phyloP scores from a whole-genome alignment of 257 asterid species.

The Plectranthus barbatus region DNA sequence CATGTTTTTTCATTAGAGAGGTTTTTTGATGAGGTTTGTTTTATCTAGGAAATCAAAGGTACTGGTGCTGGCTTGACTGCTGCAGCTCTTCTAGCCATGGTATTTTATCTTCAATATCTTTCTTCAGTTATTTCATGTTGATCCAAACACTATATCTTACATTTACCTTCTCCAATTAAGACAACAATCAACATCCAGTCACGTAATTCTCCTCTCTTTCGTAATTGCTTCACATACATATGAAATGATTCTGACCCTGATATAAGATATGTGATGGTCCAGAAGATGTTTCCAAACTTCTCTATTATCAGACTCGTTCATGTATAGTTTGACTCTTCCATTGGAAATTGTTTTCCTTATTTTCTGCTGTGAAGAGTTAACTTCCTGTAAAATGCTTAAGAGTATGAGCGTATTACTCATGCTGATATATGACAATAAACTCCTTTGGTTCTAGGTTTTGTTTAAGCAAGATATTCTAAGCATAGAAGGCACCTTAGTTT shows the following conservation, averaged over 20 bases:
- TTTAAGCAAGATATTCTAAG: background rate
- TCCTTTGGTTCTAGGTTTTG: too few relatives aligned
- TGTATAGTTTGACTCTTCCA: background rate
- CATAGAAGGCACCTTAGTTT: background rate
- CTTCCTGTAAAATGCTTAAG: background rate
- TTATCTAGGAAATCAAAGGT: constrained; percentile 87
- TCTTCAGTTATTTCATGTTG: background rate
- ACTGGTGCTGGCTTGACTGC: constrained; percentile 97
- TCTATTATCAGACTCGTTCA: background rate
- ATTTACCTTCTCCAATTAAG: background rate
- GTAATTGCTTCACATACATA: constrained; percentile 1
- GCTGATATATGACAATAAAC: background rate
- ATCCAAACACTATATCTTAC: background rate
- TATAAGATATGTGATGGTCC: background rate
- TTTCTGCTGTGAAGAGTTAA: background rate
- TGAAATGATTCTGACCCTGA: background rate
- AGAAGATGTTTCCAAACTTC: background rate
- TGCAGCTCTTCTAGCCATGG: constrained; percentile 97
- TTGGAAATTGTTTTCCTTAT: background rate
- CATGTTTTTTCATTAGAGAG: background rate
- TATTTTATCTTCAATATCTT: constrained; percentile 20
- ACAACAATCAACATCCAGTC: background rate
- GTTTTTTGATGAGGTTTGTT: constrained; percentile 16
- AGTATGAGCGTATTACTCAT: too few relatives aligned
- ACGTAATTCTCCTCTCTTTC: background rate